Conservation (phyloP, 192 early-diverging fungal species). For the Linnemannia hyalina region DNA sequence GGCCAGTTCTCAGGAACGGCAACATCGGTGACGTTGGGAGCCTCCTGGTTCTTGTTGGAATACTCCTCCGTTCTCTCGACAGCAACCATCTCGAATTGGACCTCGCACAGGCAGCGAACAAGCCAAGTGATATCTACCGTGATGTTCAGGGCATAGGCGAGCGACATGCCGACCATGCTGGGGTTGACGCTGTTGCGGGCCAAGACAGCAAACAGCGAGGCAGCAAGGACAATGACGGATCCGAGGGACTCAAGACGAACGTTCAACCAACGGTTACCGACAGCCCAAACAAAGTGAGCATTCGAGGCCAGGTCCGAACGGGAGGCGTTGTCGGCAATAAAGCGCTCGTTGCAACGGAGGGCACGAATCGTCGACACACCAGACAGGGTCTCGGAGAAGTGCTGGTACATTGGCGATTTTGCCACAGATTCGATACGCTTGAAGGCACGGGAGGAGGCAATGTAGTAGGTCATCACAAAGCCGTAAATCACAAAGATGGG, state of each 20-base stretch:
- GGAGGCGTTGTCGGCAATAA: conserved; percentile 67
- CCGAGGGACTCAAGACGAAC: conserved; percentile 86
- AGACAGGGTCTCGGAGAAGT: conserved; percentile 63
- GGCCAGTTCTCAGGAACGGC: conserved; percentile 77
- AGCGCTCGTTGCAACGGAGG: conserved; percentile 54
- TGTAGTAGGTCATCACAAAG: conserved; percentile 64
- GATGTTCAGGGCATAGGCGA: conserved; percentile 79
- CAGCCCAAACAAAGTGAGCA: conserved; percentile 55
- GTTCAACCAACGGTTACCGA: conserved; percentile 77
- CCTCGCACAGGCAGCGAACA: conserved; percentile 85
- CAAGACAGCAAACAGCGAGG: conserved; percentile 79
- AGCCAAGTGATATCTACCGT: conserved; percentile 88
- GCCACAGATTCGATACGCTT: conserved; percentile 80
- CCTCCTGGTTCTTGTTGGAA: conserved; percentile 44
- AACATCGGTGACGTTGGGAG: conserved; percentile 61
- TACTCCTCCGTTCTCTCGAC: conserved; percentile 85
- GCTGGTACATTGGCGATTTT: conserved; percentile 77
- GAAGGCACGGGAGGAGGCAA: conserved; percentile 74
- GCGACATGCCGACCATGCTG: conserved; percentile 76
- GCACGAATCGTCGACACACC: conserved; percentile 70
- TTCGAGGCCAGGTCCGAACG: conserved; percentile 22
- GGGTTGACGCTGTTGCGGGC: conserved; percentile 69
- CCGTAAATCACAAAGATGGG: conserved; percentile 39
- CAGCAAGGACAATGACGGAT: conserved; percentile 82
- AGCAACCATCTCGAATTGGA: conserved; percentile 78